Evolutionary conservation across 805 yeast species (phyloP), one percentile per base, ranked within the genome.

Genomic region (Candida bentonensis): DNA sequence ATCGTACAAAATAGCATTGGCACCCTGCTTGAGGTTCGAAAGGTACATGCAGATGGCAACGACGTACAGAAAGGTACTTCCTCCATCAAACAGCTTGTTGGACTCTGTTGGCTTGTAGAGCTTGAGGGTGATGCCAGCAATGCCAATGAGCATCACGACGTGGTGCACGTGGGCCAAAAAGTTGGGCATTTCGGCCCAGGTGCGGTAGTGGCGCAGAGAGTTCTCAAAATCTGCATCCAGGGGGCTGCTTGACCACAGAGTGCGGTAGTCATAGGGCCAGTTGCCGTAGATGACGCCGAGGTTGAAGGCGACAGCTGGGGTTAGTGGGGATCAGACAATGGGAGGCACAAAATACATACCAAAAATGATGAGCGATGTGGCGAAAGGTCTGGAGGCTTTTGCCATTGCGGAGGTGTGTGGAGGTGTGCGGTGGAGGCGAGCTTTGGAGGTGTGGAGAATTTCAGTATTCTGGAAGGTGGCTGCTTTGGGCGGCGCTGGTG

Each of bases 71-170:
- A 76, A 77, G 52, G 88, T 67, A 9, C 94, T 69, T 39, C 88
- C 94, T 54, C 94, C 95, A 63, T 89, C 98, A 59, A 92, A 89
- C 59, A 80, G 73, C 61, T 82, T 79, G 55, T 83, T 72, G 42
- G 89, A 94, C 43, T 82, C 89, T 40, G 74, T 60, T n/a, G 97
- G 96, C 64, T 81, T 82, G 67, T 80, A 86, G 46, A 89, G 71
- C 67, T 86, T 86, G 58, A 82, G 72, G 51, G 80, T 68, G 46
- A 78, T 67, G 3, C 95, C 95, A 41, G 75, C 39, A 45, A 86
- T 68, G 2, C 94, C 96, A 23, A 87, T 42, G 1, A 58, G 69
- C 39, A 78, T 60, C 43, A 82, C 75, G 25, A 57, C 63, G 53
- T 84, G 94, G 53, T 86, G 67, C 20, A 73, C 71, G 53, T 78